Conservation (phyloP, 176 grass and related monocot genomes). For the Oryza brachyantha region DNA sequence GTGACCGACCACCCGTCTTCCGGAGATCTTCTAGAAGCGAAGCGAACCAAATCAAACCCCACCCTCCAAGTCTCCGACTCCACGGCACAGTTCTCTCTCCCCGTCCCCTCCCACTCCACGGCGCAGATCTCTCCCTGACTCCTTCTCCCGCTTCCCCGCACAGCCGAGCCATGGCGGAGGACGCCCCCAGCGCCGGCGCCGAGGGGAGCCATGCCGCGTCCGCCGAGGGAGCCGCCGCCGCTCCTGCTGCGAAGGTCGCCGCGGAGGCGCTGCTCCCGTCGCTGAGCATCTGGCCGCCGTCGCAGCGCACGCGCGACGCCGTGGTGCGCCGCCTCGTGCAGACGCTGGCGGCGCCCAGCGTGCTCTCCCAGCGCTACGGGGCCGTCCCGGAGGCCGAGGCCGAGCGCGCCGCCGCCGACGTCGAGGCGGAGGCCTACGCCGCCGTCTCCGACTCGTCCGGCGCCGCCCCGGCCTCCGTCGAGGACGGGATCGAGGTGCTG, state of each 20-base stretch:
- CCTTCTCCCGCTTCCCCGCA: neutral
- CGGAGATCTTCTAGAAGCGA: neutral
- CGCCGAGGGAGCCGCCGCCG: neutral
- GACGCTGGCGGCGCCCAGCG: slow-evolving; percentile 59
- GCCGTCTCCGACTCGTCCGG: slow-evolving; percentile 37
- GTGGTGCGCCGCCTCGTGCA: slow-evolving; percentile 81
- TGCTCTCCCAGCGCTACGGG: slow-evolving; percentile 75
- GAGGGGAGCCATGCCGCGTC: slow-evolving; percentile 15
- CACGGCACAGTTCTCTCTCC: neutral
- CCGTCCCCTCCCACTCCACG: neutral
- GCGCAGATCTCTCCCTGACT: slow-evolving; percentile 40
- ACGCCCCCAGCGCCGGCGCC: slow-evolving; percentile 29
- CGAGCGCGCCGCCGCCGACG: slow-evolving; percentile 38
- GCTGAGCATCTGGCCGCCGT: slow-evolving; percentile 86
- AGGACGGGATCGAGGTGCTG: slow-evolving; percentile 79
- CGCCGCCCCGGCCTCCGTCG: slow-evolving; percentile 39
- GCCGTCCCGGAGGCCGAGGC: slow-evolving; percentile 55
- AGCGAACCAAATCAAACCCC: slow-evolving; percentile 29
- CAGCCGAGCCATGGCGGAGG: slow-evolving; percentile 59
- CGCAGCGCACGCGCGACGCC: slow-evolving; percentile 91
- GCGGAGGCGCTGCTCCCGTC: slow-evolving; percentile 37
- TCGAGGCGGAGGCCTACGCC: slow-evolving; percentile 73
- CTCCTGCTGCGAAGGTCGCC: neutral
- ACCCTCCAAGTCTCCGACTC: slow-evolving; percentile 1
- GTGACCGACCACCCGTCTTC: too few species aligned